These are phyloP conservation scores for Pythium rishiriense DNA, from an alignment of 352 stramenopile genomes.

Conservation along the genomic window DNA sequence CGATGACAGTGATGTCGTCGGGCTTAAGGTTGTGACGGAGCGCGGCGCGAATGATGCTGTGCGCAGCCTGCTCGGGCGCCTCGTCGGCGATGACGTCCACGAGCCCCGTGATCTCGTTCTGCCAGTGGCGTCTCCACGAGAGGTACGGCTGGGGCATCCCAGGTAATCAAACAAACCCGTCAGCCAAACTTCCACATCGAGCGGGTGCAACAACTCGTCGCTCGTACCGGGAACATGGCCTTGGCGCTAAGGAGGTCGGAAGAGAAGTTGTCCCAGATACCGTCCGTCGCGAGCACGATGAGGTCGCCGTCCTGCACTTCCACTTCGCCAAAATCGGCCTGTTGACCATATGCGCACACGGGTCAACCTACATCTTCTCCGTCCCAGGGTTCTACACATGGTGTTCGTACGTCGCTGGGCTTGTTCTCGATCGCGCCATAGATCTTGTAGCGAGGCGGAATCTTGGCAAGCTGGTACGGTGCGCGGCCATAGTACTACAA, in stretches of 20 bases:
- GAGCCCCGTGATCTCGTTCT: slow-evolving; percentile 56
- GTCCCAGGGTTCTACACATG: too few species aligned
- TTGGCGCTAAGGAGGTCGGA: slow-evolving; percentile 47
- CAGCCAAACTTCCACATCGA: too few species aligned
- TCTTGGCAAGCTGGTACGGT: slow-evolving; percentile 78
- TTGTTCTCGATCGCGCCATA: slow-evolving; percentile 82
- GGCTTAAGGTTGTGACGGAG: slow-evolving; percentile 84
- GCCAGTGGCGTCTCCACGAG: slow-evolving; percentile 65
- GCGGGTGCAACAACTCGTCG: too few species aligned
- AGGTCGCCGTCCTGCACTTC: slow-evolving; percentile 75
- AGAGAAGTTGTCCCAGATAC: slow-evolving; percentile 83
- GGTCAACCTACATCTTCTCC: too few species aligned
- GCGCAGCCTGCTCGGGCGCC: slow-evolving; percentile 42
- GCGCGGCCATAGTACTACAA: slow-evolving; percentile 65
- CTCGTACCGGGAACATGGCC: slow-evolving; percentile 62
- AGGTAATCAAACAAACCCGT: too few species aligned
- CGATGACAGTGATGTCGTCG: slow-evolving; percentile 80
- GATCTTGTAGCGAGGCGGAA: slow-evolving; percentile 67
- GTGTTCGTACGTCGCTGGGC: slow-evolving; percentile 60
- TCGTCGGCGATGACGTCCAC: slow-evolving; percentile 55
- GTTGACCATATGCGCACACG: background rate
- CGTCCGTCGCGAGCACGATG: slow-evolving; percentile 78
- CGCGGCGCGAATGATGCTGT: slow-evolving; percentile 66
- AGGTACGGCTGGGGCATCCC: slow-evolving; percentile 45
- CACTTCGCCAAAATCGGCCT: slow-evolving; percentile 73